Evolutionary conservation across 2,329 filamentous ascomycete genomes (phyloP), one percentile per base, ranked within the genome.

Genomic region (Ophiocordyceps camponoti-saundersi): DNA sequence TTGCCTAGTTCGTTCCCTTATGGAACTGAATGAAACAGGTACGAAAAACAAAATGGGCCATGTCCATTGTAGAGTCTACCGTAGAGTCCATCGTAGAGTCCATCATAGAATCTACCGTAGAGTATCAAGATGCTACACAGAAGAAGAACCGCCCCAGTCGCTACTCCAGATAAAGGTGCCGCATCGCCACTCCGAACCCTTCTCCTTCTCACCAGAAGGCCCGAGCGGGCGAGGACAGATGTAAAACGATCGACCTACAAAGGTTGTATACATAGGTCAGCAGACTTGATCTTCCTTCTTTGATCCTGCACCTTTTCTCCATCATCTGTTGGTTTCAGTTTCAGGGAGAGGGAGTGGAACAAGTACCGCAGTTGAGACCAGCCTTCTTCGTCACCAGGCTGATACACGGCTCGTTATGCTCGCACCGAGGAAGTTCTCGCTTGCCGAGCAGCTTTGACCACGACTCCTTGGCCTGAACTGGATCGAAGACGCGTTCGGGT

Each of bases 341-440:
- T n/a, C 5, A 8, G 23, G 23, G 23, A 26, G 8, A 5, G 26
- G 29, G 15, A 20, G 3, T 3, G 11, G 15, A 12, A n/a, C 20
- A 65, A 70, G 57, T 65, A 75, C 71, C 90, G 65, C 59, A 81
- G 57, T 96, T 98, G 51, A 85, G 67, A 1, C 92, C 92, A 1
- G 86, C 72, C 59, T 96, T 96, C 67, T 90, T 95, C 1, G 89
- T 95, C 18, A 80, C 74, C 46, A 90, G 67, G 52, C 73, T 85
- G 52, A 88, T 84, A 62, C 92, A 96, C 3, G 85, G 83, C 55
- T 96, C 89, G 46, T 79, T 71, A 58, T 98, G 92, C 44, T 95
- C 88, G 59, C 92, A 98, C 48, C 74, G 75, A 1, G 92, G 92
- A 1, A 77, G 71, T 1, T 77, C 66, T 48, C 83, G 80, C 60